Conservation (phyloP, 225 moss, liverwort and hornwort species). For the Bryum argenteum region DNA sequence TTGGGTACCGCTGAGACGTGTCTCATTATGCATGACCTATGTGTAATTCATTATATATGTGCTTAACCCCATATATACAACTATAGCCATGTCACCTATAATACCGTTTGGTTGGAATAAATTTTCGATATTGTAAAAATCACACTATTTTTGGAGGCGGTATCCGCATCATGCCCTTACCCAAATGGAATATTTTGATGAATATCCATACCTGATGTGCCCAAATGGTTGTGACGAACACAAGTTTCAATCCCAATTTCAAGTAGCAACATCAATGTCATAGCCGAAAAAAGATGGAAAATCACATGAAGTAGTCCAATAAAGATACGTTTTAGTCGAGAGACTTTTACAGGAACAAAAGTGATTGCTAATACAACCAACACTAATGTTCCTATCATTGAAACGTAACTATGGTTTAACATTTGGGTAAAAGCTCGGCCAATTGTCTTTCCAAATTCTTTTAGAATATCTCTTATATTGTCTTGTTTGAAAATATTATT, state of each 20-base stretch:
- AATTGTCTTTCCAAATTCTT: conserved; percentile 41
- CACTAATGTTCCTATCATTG: conserved; percentile 30
- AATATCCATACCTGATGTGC: conserved; percentile 28
- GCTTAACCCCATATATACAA: too few species aligned
- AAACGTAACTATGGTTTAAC: conserved; percentile 55
- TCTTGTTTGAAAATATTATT: conserved; percentile 46
- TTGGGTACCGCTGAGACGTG: too few species aligned
- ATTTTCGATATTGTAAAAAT: too few species aligned
- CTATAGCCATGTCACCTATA: too few species aligned
- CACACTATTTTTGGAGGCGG: too few species aligned
- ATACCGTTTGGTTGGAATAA: too few species aligned
- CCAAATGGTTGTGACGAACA: conserved; percentile 56
- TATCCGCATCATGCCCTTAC: too few species aligned
- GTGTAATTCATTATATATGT: too few species aligned
- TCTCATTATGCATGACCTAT: too few species aligned
- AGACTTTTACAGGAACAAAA: conserved; percentile 57
- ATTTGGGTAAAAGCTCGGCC: conserved; percentile 39
- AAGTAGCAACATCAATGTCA: conserved; percentile 57
- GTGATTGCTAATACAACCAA: conserved; percentile 41
- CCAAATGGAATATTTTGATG: background rate
- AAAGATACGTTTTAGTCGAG: conserved; percentile 23
- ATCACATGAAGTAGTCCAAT: conserved; percentile 52
- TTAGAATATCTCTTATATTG: background rate
- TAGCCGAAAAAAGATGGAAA: conserved; percentile 49
- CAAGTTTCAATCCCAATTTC: conserved; percentile 67